A percentile compares a stretch with the other conserved stretches of the same genome.
These are phyloP conservation scores for Cladosporium austrohemisphaericum DNA, from an alignment of 2,329 filamentous ascomycete species.

Conservation along the genomic window DNA sequence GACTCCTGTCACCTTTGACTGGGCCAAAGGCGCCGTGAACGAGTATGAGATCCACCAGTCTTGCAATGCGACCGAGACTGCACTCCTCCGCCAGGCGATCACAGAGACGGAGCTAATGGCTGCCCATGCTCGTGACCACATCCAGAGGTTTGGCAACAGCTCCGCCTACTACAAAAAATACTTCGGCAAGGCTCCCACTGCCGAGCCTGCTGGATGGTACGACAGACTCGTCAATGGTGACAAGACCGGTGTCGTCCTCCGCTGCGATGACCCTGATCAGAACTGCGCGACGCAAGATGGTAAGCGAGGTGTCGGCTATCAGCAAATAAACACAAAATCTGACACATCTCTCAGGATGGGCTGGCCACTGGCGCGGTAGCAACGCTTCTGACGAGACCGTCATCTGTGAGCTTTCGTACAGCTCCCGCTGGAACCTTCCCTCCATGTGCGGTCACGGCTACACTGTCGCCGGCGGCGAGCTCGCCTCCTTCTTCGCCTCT, in stretches of 20 bases:
- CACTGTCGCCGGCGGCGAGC: conserved; percentile 53
- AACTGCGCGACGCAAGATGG: conserved; percentile 48
- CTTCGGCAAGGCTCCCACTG: conserved; percentile 59
- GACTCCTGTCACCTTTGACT: conserved; percentile 6
- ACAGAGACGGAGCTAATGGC: conserved; percentile 57
- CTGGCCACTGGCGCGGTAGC: conserved; percentile 58
- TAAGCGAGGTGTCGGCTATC: no score
- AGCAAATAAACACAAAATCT: neutral
- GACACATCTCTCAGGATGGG: conserved; percentile 52
- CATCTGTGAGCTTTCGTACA: conserved; percentile 54
- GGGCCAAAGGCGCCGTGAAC: conserved; percentile 35
- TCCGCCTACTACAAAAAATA: conserved; percentile 63
- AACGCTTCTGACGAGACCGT: conserved; percentile 60
- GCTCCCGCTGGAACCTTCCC: conserved; percentile 54
- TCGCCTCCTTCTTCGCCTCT: conserved; percentile 62
- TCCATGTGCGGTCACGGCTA: conserved; percentile 62
- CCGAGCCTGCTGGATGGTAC: conserved; percentile 59
- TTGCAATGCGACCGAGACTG: conserved; percentile 60
- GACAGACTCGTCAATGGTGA: conserved; percentile 58
- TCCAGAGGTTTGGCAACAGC: conserved; percentile 54
- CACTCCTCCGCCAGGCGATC: conserved; percentile 55
- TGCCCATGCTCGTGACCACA: conserved; percentile 60
- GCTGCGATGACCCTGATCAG: conserved; percentile 64
- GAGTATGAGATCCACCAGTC: conserved; percentile 57
- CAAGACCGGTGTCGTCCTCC: conserved; percentile 57